Evolutionary conservation across 2,329 filamentous ascomycete genomes (phyloP).

Genomic region (Trematosphaeria pertusa): DNA sequence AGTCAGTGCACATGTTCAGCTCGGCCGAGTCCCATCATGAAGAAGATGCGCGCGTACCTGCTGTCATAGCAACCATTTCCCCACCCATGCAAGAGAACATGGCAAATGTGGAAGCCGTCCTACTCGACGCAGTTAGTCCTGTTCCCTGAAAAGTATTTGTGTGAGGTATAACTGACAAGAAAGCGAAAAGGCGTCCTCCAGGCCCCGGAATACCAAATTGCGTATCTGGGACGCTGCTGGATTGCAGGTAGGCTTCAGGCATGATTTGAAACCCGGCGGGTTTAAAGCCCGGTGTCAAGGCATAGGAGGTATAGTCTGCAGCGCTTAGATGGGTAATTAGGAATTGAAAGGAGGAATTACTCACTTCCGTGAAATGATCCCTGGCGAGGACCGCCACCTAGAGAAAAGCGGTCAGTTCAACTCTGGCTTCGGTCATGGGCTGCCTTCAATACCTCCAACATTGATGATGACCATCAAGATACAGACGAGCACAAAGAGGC

Average conservation of each 20-base stretch:
- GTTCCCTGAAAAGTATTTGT: background rate
- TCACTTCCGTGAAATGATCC: conserved; percentile 20
- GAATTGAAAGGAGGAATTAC: background rate
- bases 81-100: conserved; percentile 44
- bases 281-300: conserved; percentile 31
- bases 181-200: conserved; percentile 34
- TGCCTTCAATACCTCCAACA: conserved; percentile 32
- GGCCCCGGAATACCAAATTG: conserved; percentile 30
- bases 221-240: conserved; percentile 16
- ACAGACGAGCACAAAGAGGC: conserved; percentile 32
- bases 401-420: background rate
- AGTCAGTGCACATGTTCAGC: too few species aligned
- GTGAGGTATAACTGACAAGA: conserved; percentile 37
- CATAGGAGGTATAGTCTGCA: conserved; percentile 29
- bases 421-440: too few species aligned
- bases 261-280: conserved; percentile 28
- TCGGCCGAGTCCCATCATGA: too few species aligned
- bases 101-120: conserved; percentile 35
- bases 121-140: conserved; percentile 10
- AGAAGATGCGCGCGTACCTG: too few species aligned
- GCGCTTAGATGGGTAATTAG: background rate
- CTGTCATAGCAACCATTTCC: conserved; percentile 40
- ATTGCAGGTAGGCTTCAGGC: conserved; percentile 4
- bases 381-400: conserved; percentile 16
- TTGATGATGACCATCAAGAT: conserved; percentile 37